phyloP scores from a whole-genome alignment of 148 eudicot species.

The Rhododendron williamsianum region DNA sequence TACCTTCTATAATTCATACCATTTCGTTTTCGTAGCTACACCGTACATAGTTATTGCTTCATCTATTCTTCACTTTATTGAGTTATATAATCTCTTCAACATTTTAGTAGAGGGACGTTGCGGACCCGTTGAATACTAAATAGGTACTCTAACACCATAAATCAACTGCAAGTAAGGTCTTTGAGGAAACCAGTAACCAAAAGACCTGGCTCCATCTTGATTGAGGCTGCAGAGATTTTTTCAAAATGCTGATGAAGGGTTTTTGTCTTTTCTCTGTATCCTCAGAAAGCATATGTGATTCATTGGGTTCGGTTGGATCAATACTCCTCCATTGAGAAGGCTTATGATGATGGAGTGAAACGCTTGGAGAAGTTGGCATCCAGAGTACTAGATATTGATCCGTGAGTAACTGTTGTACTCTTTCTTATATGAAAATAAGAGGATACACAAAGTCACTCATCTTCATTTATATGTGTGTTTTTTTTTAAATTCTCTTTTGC shows the following conservation, averaged over 20 bases:
- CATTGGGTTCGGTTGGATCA: constrained; percentile 51
- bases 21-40: neutral
- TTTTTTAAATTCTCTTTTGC: constrained; percentile 9
- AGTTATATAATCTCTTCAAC: neutral
- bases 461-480: neutral
- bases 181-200: neutral
- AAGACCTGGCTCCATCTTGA: neutral
- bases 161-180: neutral
- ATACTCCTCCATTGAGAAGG: constrained; percentile 34
- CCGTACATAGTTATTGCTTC: neutral
- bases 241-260: neutral
- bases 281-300: constrained; percentile 45
- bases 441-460: neutral
- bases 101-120: neutral
- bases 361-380: constrained; percentile 42
- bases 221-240: neutral
- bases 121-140: neutral
- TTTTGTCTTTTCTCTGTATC: constrained; percentile 7
- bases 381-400: constrained; percentile 34
- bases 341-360: constrained; percentile 42
- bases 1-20: neutral
- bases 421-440: neutral
- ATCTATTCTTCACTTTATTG: neutral
- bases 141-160: neutral
- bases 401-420: constrained; percentile 29